A percentile compares a stretch with the other conserved stretches of the same genome.
Evolutionary conservation across 2,329 filamentous ascomycete species (phyloP).

Genomic region (Talaromyces sp.): DNA sequence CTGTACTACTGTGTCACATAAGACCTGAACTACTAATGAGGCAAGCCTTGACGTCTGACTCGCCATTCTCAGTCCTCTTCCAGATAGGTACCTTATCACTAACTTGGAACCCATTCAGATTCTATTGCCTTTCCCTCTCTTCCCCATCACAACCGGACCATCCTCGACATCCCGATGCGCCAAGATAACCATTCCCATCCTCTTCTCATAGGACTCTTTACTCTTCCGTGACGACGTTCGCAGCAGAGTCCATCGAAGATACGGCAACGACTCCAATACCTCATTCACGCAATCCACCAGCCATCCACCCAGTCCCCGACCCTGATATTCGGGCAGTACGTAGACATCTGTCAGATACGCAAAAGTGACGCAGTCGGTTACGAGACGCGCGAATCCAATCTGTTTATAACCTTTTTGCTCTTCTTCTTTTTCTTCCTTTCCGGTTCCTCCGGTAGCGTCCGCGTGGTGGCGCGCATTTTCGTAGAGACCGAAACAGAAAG

Average conservation of each 20-base stretch:
- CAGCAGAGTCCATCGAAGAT: slow-evolving; percentile 59
- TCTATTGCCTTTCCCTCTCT: background rate
- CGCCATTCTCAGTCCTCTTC: too few species aligned
- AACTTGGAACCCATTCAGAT: background rate
- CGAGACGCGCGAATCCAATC: slow-evolving; percentile 60
- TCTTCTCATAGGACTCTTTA: background rate
- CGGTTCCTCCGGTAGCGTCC: background rate
- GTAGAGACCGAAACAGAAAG: slow-evolving; percentile 60
- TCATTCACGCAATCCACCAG: slow-evolving; percentile 61
- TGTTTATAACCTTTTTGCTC: slow-evolving; percentile 27
- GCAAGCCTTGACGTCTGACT: too few species aligned
- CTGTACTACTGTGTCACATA: too few species aligned
- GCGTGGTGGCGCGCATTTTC: slow-evolving; percentile 2
- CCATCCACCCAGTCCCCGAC: slow-evolving; percentile 63
- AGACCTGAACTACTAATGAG: too few species aligned
- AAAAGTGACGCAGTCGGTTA: slow-evolving; percentile 68
- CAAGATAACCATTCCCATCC: slow-evolving; percentile 1
- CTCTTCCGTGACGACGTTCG: background rate
- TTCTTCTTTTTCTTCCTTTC: too few species aligned
- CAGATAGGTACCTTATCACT: too few species aligned
- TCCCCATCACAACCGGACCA: slow-evolving; percentile 8
- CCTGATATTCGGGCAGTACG: slow-evolving; percentile 58
- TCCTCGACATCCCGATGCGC: background rate
- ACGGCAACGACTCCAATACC: slow-evolving; percentile 51
- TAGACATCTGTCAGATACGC: slow-evolving; percentile 70